Evolutionary conservation across 1,139 yeast species (phyloP).

Genomic region (Lodderomyces orthopsilosis): DNA sequence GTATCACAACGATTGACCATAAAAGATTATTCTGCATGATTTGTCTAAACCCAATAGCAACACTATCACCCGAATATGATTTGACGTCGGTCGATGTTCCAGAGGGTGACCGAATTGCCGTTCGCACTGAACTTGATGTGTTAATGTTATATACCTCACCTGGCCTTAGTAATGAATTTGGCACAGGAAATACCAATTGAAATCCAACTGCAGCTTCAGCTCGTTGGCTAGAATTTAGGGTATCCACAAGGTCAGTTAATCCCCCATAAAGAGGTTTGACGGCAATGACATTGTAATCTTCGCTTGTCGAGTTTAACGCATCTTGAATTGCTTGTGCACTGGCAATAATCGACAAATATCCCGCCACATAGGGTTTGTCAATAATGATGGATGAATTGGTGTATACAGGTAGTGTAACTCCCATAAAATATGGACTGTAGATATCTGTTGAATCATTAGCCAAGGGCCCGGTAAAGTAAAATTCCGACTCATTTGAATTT

Average conservation of each 20-base stretch:
- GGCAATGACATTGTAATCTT: slow-evolving; percentile 34
- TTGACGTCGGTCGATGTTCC: slow-evolving; percentile 53
- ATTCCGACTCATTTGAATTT: slow-evolving; percentile 24
- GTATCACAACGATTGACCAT: slow-evolving; percentile 84
- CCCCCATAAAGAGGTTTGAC: slow-evolving; percentile 29
- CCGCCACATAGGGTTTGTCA: slow-evolving; percentile 57
- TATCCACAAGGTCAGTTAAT: slow-evolving; percentile 13
- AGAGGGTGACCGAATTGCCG: slow-evolving; percentile 30
- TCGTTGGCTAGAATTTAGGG: slow-evolving; percentile 4
- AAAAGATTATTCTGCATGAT: slow-evolving; percentile 46
- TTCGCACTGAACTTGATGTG: slow-evolving; percentile 34
- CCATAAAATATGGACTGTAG: slow-evolving; percentile 43
- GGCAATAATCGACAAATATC: slow-evolving; percentile 68
- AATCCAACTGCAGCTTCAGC: slow-evolving; percentile 26
- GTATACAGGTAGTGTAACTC: slow-evolving; percentile 67
- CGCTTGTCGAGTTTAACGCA: slow-evolving; percentile 47
- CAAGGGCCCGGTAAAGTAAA: slow-evolving; percentile 61
- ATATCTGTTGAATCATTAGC: slow-evolving; percentile 30
- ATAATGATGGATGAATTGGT: slow-evolving; percentile 71
- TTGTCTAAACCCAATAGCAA: slow-evolving; percentile 72
- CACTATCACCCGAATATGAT: slow-evolving; percentile 38
- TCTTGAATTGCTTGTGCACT: slow-evolving; percentile 51
- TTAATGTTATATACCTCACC: slow-evolving; percentile 28
- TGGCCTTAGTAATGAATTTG: slow-evolving; percentile 17
- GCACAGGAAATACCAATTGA: slow-evolving; percentile 35